Conservation (phyloP, 108 stramenopile species). For the Skeletonema tropicum region DNA sequence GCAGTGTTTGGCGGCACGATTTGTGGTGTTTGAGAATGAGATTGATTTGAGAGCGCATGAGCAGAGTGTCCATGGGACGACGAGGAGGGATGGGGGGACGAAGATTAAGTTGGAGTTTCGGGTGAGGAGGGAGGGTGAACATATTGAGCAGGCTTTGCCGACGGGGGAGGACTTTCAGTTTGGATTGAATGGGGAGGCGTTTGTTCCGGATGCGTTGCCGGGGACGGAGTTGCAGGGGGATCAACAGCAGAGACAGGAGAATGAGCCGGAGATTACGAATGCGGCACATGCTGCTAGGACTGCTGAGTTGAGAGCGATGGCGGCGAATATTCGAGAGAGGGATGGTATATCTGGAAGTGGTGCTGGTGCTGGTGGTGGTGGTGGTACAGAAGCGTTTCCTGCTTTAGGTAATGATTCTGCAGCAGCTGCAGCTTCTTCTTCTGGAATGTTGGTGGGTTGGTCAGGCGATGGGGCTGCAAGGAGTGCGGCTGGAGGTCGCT, state of each 20-base stretch:
- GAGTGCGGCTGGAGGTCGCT: conserved; percentile 14
- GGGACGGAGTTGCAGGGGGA: conserved; percentile 12
- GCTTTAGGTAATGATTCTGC: conserved; percentile 41
- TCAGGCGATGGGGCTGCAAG: conserved; percentile 21
- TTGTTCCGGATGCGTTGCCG: conserved; percentile 81
- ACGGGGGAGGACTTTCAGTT: conserved; percentile 67
- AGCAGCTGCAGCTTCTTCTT: conserved; percentile 10
- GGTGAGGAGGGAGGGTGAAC: conserved; percentile 60
- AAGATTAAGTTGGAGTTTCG: conserved; percentile 86
- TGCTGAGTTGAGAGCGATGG: conserved; percentile 73
- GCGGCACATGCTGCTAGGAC: conserved; percentile 81
- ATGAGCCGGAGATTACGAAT: conserved; percentile 59
- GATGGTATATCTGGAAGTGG: conserved; percentile 26
- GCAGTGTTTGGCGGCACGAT: conserved; percentile 78
- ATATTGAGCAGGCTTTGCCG: conserved; percentile 45
- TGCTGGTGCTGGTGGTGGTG: conserved; percentile 30
- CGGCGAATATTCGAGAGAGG: conserved; percentile 58
- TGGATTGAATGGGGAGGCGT: conserved; percentile 86
- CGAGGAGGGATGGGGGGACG: conserved; percentile 56
- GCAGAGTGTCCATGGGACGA: conserved; percentile 62
- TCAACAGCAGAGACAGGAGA: conserved; percentile 37
- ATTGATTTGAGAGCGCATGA: conserved; percentile 84
- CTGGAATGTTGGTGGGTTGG: conserved; percentile 41
- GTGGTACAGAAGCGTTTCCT: conserved; percentile 63
- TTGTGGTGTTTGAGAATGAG: conserved; percentile 89